Evolutionary conservation across 2,329 filamentous ascomycete genomes (phyloP).

Genomic region (Pyricularia sp.): DNA sequence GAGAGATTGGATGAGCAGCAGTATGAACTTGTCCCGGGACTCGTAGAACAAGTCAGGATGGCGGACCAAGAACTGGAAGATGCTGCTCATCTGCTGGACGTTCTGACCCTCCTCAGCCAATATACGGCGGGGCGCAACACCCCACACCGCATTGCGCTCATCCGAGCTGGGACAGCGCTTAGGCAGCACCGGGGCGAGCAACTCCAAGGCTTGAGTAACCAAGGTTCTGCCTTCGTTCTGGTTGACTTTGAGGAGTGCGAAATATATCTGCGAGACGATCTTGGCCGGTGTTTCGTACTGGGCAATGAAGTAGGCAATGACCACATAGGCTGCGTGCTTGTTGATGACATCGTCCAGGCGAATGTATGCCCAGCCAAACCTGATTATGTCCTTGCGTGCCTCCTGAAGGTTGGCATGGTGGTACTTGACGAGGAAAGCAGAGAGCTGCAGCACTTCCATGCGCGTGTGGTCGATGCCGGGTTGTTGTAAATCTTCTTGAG

Average conservation of each 20-base stretch:
- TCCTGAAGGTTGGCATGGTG: conserved; percentile 81
- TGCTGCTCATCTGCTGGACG: conserved; percentile 87
- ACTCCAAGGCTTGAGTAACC: conserved; percentile 86
- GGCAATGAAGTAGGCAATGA: conserved; percentile 95
- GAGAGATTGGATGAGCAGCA: conserved; percentile 77
- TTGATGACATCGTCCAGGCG: conserved; percentile 98
- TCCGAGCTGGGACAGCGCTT: conserved; percentile 55
- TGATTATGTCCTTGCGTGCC: conserved; percentile 93
- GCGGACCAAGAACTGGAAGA: conserved; percentile 90
- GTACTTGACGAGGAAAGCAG: conserved; percentile 90
- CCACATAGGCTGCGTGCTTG: conserved; percentile 93
- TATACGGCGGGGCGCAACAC: conserved; percentile 78
- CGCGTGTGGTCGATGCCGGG: conserved; percentile 87
- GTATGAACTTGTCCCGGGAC: conserved; percentile 78
- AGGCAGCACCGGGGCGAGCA: conserved; percentile 87
- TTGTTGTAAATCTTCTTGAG: conserved; percentile 69
- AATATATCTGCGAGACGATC: conserved; percentile 91
- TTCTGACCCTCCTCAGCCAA: conserved; percentile 91
- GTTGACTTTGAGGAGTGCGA: conserved; percentile 79
- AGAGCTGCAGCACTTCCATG: conserved; percentile 91
- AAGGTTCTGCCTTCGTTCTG: conserved; percentile 87
- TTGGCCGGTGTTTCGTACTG: conserved; percentile 94
- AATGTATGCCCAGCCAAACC: conserved; percentile 98
- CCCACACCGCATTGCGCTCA: conserved; percentile 74
- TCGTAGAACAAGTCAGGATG: conserved; percentile 93